phyloP scores from a whole-genome alignment of 2,329 filamentous ascomycete species.

The Claviceps digitariae region DNA sequence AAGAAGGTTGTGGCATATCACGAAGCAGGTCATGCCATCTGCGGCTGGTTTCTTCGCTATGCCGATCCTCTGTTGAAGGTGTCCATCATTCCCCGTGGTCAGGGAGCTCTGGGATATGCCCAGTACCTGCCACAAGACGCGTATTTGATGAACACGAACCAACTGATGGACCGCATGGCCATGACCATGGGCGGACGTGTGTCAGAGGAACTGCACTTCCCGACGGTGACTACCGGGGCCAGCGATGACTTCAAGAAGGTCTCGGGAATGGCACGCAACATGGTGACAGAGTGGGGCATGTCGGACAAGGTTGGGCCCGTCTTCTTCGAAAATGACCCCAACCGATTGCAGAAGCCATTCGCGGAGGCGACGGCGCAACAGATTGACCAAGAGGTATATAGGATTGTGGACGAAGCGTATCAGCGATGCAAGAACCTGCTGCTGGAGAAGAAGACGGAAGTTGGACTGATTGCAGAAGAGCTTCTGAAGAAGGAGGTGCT shows the following conservation, averaged over 20 bases:
- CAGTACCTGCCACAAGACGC: conserved; percentile 93
- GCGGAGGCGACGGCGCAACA: conserved; percentile 84
- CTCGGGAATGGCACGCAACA: conserved; percentile 84
- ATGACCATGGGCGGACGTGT: conserved; percentile 97
- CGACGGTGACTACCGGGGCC: conserved; percentile 87
- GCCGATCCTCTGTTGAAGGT: conserved; percentile 98
- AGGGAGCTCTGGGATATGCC: conserved; percentile 86
- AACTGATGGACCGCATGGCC: conserved; percentile 98
- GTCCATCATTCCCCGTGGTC: conserved; percentile 92
- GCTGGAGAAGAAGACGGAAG: conserved; percentile 71
- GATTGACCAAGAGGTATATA: conserved; percentile 82
- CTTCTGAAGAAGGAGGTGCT: conserved; percentile 84
- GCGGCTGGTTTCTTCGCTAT: conserved; percentile 92
- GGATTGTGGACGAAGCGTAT: conserved; percentile 88
- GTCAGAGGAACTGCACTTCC: conserved; percentile 91
- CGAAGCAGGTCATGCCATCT: conserved; percentile 95
- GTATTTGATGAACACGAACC: conserved; percentile 89
- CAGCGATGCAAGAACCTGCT: conserved; percentile 77
- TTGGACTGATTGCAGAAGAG: conserved; percentile 86
- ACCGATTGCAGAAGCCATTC: conserved; percentile 85
- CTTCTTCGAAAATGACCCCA: conserved; percentile 74
- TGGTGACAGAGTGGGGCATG: conserved; percentile 99
- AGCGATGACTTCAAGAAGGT: conserved; percentile 98
- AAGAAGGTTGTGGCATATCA: conserved; percentile 96
- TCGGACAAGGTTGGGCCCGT: conserved; percentile 85